These are phyloP conservation scores for Jacaranda copaia DNA, from an alignment of 257 asterid genomes.

Conservation along the genomic window DNA sequence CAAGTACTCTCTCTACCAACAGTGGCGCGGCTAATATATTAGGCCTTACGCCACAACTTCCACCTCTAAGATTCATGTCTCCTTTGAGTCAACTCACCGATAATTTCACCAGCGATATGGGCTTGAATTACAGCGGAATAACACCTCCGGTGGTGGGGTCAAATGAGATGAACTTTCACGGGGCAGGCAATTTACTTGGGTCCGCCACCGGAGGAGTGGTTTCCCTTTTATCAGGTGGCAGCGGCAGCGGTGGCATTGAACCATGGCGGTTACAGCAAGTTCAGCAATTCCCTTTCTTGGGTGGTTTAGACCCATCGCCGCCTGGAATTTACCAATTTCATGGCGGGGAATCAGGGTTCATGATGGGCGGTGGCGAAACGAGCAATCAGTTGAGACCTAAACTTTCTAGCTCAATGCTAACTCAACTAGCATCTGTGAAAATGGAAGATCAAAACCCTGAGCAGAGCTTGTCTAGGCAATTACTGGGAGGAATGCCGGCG, in stretches of 20 bases:
- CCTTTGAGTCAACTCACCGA: conserved; percentile 71
- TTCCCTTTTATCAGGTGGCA: conserved; percentile 48
- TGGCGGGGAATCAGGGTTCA: conserved; percentile 49
- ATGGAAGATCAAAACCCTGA: conserved; percentile 63
- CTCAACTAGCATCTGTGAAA: conserved; percentile 64
- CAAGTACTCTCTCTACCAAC: conserved; percentile 56
- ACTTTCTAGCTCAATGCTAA: conserved; percentile 50
- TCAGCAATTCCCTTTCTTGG: conserved; percentile 72
- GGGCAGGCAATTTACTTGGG: conserved; percentile 48
- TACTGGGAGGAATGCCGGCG: conserved; percentile 56
- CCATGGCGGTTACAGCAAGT: conserved; percentile 72
- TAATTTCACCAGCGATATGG: conserved; percentile 44
- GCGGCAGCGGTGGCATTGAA: conserved; percentile 51
- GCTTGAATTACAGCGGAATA: conserved; percentile 58
- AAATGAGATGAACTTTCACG: conserved; percentile 56
- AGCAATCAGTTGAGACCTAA: conserved; percentile 53
- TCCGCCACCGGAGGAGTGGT: conserved; percentile 42
- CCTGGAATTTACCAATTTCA: conserved; percentile 52
- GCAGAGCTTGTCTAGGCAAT: conserved; percentile 57
- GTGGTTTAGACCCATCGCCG: conserved; percentile 45
- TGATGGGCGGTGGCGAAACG: conserved; percentile 46
- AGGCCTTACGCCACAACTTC: conserved; percentile 59
- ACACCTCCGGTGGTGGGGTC: conserved; percentile 49
- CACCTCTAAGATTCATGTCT: conserved; percentile 66
- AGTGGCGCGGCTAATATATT: conserved; percentile 41